Percentiles rank a stretch among this genome's conserved stretches.
These are phyloP conservation scores for Marasmius fiardii DNA, from an alignment of 1,284 basidiomycete genomes.

Conservation along the genomic window DNA sequence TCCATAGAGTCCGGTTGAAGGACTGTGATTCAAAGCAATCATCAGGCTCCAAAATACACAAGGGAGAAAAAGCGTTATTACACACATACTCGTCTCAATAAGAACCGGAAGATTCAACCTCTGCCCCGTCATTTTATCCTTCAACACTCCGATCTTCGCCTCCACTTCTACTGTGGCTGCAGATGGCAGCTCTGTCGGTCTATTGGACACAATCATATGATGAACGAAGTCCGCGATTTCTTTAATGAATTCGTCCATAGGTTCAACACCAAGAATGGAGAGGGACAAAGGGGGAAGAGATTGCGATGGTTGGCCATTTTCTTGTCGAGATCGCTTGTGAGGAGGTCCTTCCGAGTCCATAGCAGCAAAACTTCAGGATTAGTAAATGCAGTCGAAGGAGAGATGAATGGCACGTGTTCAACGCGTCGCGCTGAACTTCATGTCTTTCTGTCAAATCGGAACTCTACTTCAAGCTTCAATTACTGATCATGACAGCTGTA, in stretches of 20 bases:
- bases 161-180: conserved; percentile 74
- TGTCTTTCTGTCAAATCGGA: neutral
- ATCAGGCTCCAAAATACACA: neutral
- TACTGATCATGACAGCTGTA: too few relatives aligned
- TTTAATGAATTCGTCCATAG: conserved; percentile 91
- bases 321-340: conserved; percentile 1
- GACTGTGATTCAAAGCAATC: conserved; percentile 31
- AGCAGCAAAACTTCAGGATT: too few relatives aligned
- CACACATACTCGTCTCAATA: conserved; percentile 82
- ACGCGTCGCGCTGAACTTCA: neutral
- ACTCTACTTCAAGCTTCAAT: too few relatives aligned
- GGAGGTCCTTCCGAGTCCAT: conserved; percentile 7
- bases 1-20: conserved; percentile 51
- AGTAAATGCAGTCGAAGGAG: too few relatives aligned
- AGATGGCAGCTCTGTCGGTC: conserved; percentile 42
- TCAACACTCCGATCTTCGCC: conserved; percentile 87
- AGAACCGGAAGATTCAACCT: conserved; percentile 73
- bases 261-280: conserved; percentile 90
- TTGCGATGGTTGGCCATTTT: neutral
- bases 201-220: conserved; percentile 49
- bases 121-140: conserved; percentile 53
- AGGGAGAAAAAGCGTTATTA: neutral
- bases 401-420: neutral
- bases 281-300: conserved; percentile 73
- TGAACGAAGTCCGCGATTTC: conserved; percentile 91